Evolutionary conservation across 108 stramenopile genomes (phyloP).

Genomic region (Stephanodiscus triporus): DNA sequence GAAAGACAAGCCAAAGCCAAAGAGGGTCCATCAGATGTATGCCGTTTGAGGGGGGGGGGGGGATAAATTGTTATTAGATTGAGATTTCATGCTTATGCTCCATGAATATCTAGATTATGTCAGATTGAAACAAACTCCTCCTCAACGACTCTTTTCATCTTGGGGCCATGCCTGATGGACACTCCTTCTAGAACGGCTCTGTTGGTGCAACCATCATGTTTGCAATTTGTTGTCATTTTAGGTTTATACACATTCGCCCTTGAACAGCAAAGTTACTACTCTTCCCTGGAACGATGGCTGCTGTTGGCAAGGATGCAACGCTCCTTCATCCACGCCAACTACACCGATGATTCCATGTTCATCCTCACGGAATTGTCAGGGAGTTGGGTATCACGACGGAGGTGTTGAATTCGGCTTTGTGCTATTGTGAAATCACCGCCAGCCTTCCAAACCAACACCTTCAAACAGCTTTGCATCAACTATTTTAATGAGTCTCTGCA

Average conservation of each 20-base stretch:
- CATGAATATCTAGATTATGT: too few relatives aligned
- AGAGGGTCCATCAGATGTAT: slow-evolving; percentile 3
- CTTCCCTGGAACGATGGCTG: slow-evolving; percentile 75
- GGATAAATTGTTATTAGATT: too few relatives aligned
- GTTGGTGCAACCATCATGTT: too few relatives aligned
- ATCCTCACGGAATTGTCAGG: too few relatives aligned
- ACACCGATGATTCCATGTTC: slow-evolving; percentile 43
- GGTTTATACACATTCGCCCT: too few relatives aligned
- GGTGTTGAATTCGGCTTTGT: slow-evolving; percentile 47
- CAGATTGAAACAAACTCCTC: too few relatives aligned
- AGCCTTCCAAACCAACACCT: slow-evolving; percentile 78
- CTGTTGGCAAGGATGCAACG: slow-evolving; percentile 86
- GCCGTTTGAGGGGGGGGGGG: slow-evolving; percentile 9
- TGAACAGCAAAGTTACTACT: too few relatives aligned
- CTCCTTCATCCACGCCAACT: slow-evolving; percentile 58
- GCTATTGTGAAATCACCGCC: slow-evolving; percentile 53
- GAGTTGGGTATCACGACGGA: slow-evolving; percentile 48
- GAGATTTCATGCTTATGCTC: too few relatives aligned
- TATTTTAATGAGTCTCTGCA: slow-evolving; percentile 98
- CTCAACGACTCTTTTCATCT: too few relatives aligned
- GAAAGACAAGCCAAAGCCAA: slow-evolving; percentile 40
- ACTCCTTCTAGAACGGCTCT: too few relatives aligned
- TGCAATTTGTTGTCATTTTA: too few relatives aligned
- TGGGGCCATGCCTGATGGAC: too few relatives aligned
- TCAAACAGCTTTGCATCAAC: slow-evolving; percentile 98